Conservation (phyloP, 108 stramenopile genomes). For the Cylindrotheca fusiformis region DNA sequence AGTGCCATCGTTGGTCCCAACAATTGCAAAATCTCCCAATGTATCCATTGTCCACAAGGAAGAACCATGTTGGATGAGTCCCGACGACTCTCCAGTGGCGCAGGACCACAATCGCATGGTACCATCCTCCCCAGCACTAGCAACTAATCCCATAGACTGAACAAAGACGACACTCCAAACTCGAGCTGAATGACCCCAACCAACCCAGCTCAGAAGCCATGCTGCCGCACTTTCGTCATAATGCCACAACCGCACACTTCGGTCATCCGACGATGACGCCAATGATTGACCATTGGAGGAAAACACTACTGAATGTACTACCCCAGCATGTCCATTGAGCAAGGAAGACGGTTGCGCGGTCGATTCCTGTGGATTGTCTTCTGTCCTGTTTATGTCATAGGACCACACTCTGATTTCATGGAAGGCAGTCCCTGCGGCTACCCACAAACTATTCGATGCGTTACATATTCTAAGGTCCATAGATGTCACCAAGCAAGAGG, state of each 20-base stretch:
- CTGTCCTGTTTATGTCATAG: neutral
- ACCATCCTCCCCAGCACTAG: constrained; percentile 69
- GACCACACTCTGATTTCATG: constrained; percentile 32
- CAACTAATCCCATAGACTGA: constrained; percentile 15
- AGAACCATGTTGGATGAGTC: constrained; percentile 22
- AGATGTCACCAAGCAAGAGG: constrained; percentile 50
- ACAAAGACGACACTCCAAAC: constrained; percentile 65
- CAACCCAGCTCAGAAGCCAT: constrained; percentile 52
- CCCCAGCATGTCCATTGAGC: constrained; percentile 64
- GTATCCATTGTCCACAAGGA: constrained; percentile 55
- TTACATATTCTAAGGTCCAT: constrained; percentile 39
- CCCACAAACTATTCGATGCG: constrained; percentile 8
- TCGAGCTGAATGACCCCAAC: constrained; percentile 74
- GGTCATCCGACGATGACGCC: constrained; percentile 75
- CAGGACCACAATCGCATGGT: constrained; percentile 63
- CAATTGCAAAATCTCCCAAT: constrained; percentile 26
- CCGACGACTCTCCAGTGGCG: constrained; percentile 30
- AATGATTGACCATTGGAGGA: constrained; percentile 31
- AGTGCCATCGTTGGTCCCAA: constrained; percentile 70
- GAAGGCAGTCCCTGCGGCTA: constrained; percentile 53
- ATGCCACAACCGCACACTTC: constrained; percentile 70
- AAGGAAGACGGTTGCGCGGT: constrained; percentile 10
- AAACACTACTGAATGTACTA: constrained; percentile 53
- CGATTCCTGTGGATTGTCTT: constrained; percentile 4
- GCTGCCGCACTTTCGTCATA: constrained; percentile 5